These are phyloP conservation scores for Yamadazyma siamensis DNA, from an alignment of 1,139 yeast genomes.

Conservation along the genomic window DNA sequence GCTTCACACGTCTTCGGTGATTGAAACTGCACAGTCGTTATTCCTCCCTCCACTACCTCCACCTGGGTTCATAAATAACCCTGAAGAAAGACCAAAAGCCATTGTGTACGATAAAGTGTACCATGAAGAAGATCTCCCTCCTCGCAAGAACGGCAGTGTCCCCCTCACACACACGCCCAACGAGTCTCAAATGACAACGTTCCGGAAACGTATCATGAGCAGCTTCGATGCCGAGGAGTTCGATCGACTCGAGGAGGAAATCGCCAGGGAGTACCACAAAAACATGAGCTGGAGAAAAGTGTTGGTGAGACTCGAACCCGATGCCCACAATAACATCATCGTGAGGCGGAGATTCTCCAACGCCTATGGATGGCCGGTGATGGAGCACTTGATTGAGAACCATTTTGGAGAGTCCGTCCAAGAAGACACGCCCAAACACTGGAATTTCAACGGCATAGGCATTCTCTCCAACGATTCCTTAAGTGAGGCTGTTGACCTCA, in stretches of 20 bases:
- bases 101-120: slow-evolving; percentile 43
- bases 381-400: slow-evolving; percentile 65
- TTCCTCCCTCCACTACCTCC: slow-evolving; percentile 88
- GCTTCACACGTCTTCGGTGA: slow-evolving; percentile 68
- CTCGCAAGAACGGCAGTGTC: slow-evolving; percentile 1
- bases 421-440: slow-evolving; percentile 2
- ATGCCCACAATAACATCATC: slow-evolving; percentile 91
- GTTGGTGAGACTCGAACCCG: slow-evolving; percentile 79
- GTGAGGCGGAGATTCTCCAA: slow-evolving; percentile 88
- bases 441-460: slow-evolving; percentile 9
- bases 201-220: slow-evolving; percentile 18
- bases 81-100: slow-evolving; percentile 31
- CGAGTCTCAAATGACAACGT: slow-evolving; percentile 4
- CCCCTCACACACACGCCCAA: not conserved
- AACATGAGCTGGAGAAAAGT: slow-evolving; percentile 92
- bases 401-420: slow-evolving; percentile 21
- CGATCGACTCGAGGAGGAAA: slow-evolving; percentile 62
- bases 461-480: slow-evolving; percentile 7
- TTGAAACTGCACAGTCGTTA: slow-evolving; percentile 80
- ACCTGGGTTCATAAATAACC: slow-evolving; percentile 65
- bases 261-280: slow-evolving; percentile 87
- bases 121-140: slow-evolving; percentile 28
- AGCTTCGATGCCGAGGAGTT: slow-evolving; percentile 22
- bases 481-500: slow-evolving; percentile 27
- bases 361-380: slow-evolving; percentile 95